Percentiles rank a stretch among this genome's conserved stretches.
Conservation (phyloP, 192 early-diverging fungal genomes). For the Obelidium mucronatum region DNA sequence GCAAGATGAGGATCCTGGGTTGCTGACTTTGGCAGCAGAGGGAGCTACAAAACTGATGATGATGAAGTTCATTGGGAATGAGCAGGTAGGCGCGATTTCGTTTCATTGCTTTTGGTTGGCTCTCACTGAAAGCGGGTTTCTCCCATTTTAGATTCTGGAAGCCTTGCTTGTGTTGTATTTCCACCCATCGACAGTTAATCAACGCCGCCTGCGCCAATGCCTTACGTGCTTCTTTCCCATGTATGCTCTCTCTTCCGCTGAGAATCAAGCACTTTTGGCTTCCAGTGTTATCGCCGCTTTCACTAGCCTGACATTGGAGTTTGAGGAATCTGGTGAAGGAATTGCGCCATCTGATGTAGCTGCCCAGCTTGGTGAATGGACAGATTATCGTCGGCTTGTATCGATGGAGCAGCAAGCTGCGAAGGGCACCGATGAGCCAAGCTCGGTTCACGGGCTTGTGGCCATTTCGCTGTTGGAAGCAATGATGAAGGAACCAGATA, state of each 20-base stretch:
- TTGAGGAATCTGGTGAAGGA: conserved; percentile 14
- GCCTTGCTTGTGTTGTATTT: conserved; percentile 84
- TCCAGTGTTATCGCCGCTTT: conserved; percentile 21
- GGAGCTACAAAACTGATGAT: conserved; percentile 79
- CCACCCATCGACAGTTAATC: conserved; percentile 71
- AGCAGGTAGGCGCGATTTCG: conserved; percentile 41
- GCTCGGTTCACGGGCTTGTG: not conserved
- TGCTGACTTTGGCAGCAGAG: conserved; percentile 78
- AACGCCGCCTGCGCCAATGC: conserved; percentile 80
- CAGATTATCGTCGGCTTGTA: conserved; percentile 23
- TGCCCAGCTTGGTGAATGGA: conserved; percentile 31
- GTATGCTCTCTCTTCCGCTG: conserved; percentile 76
- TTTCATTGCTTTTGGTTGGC: conserved; percentile 50
- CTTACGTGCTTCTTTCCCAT: conserved; percentile 90
- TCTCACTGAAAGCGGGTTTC: not conserved
- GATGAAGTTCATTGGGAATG: conserved; percentile 57
- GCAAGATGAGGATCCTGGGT: conserved; percentile 58
- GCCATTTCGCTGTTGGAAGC: conserved; percentile 10
- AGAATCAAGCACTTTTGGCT: conserved; percentile 75
- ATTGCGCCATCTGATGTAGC: conserved; percentile 10
- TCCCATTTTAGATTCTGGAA: conserved; percentile 64
- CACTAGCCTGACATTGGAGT: not conserved
- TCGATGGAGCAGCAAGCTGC: not conserved
- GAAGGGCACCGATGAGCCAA: not conserved
- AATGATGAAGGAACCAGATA: conserved; percentile 15